Evolutionary conservation across 805 yeast species (phyloP).

Genomic region (Candida montana): DNA sequence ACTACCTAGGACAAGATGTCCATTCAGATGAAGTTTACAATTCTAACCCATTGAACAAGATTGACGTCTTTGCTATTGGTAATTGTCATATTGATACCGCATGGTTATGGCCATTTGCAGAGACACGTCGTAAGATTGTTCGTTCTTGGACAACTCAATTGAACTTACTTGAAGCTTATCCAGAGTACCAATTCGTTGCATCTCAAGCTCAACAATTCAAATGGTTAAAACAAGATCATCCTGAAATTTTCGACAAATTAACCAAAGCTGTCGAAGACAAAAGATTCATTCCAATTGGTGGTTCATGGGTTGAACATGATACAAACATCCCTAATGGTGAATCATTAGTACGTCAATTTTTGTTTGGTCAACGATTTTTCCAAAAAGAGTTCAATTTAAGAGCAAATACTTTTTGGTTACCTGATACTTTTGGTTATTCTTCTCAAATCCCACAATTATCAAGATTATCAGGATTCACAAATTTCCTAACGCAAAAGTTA

Average conservation of each 20-base stretch:
- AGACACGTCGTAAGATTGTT: slow-evolving; percentile 86
- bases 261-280: slow-evolving; percentile 58
- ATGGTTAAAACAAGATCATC: slow-evolving; percentile 87
- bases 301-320: slow-evolving; percentile 97
- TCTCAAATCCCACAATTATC: slow-evolving; percentile 94
- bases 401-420: slow-evolving; percentile 84
- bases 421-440: slow-evolving; percentile 95
- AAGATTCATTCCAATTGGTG: slow-evolving; percentile 88
- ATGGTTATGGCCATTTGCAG: slow-evolving; percentile 99
- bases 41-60: slow-evolving; percentile 26
- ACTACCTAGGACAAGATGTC: slow-evolving; percentile 58
- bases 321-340: slow-evolving; percentile 96
- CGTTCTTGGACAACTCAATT: slow-evolving; percentile 95
- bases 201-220: slow-evolving; percentile 95
- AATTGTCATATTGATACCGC: slow-evolving; percentile 98
- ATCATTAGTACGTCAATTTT: slow-evolving; percentile 79
- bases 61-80: slow-evolving; percentile 80
- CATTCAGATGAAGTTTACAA: slow-evolving; percentile 63
- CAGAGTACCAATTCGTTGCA: slow-evolving; percentile 91
- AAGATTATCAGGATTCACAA: slow-evolving; percentile 76
- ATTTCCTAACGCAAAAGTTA: slow-evolving; percentile 86
- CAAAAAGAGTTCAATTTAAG: slow-evolving; percentile 71
- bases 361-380: slow-evolving; percentile 86
- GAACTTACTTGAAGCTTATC: slow-evolving; percentile 76
- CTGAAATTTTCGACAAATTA: slow-evolving; percentile 62